Evolutionary conservation across 2,329 filamentous ascomycete species (phyloP), one percentile per base, ranked within the genome.

Genomic region (Curvularia verruculosa): DNA sequence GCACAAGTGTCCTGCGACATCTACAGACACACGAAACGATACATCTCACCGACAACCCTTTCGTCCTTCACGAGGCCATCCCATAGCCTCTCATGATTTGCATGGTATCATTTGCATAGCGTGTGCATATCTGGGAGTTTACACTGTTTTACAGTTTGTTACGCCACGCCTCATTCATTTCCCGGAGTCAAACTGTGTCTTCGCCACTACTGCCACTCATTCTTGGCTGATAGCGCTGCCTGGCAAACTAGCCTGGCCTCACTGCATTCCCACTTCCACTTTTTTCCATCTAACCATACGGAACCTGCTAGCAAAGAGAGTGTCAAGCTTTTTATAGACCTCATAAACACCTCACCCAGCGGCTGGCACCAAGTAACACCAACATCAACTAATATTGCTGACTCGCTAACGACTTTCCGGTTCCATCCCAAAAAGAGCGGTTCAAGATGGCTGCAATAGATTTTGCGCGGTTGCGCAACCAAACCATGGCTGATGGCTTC

Each of bases 401-500:
- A 13, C n/a, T 8, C 41, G 36, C 34, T 44, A 13, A n/a, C 28
- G 18, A 23, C 15, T 29, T 44, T 15, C 26, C 44, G 28, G 19
- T 15, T 36, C 26, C n/a, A 10, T 23, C n/a, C 15, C 18, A 19
- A n/a, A 23, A 45, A 21, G 10, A 28, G 8, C 10, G 5, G 8
- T 24, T 8, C 29, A 67, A 23, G 19, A 77, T 77, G 75, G 71
- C 74, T 48, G 47, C 64, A 2, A 69, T 84, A 57, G 84, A 87
- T 66, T 86, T 84, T 68, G 83, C 83, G 71, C 83, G 89, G 71
- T 83, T 99, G 64, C 90, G 92, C 72, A 92, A 94, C 66, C 90
- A 92, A 69, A 95, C 95, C 24, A 85, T 99, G 80, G 89, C 91
- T 55, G 91, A 91, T 64, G 90, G 92, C 59, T 92, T 96, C 68